Evolutionary conservation across 2,329 filamentous ascomycete genomes (phyloP), one percentile per base, ranked within the genome.

Genomic region (Escovopsis sp.): DNA sequence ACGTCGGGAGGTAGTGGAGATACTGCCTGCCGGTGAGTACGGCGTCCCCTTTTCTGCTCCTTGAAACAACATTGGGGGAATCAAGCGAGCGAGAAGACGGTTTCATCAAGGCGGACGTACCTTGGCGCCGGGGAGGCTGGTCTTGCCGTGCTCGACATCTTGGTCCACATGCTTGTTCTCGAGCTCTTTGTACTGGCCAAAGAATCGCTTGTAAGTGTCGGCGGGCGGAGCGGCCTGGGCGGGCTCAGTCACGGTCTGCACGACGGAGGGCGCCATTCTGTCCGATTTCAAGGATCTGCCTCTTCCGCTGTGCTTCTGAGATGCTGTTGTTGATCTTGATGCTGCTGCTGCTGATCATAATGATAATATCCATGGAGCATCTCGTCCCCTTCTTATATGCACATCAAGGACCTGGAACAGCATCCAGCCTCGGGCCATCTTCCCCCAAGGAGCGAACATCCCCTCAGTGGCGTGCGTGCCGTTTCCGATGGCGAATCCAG

Each of bases 1-100:
- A 85, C 2, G 75, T 77, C 2, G 82, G 81, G 8, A 86, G 71
- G 56, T 88, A 88, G 54, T 85, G 68, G 4, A 77, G 77, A 50
- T 84, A 87, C 55, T 76, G 4, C 4, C 35, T 4, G 8, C 32
- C 23, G 12, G 41, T 10, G 41, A 39, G 26, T 26, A 35, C 28
- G 26, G n/a, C 12, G 34, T 18, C 19, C 8, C 36, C 23, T 23
- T 23, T 23, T 23, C 23, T 23, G 23, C 23, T 23, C 23, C 6
- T 23, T 23, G 23, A 4, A 23, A 23, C 23, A 23, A 23, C 23
- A 23, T 23, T 6, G 23, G 6, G 23, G 6, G 23, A 6, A 23
- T 4, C 4, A 6, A 23, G 23, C 4, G 26, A 15, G 19, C 11
- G n/a, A n/a, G 34, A 33, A n/a, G 6, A n/a, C 19, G 34, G 12